Evolutionary conservation across 352 stramenopile species (phyloP), one percentile per base, ranked within the genome.

Genomic region (Aphanomyces cochlioides): DNA sequence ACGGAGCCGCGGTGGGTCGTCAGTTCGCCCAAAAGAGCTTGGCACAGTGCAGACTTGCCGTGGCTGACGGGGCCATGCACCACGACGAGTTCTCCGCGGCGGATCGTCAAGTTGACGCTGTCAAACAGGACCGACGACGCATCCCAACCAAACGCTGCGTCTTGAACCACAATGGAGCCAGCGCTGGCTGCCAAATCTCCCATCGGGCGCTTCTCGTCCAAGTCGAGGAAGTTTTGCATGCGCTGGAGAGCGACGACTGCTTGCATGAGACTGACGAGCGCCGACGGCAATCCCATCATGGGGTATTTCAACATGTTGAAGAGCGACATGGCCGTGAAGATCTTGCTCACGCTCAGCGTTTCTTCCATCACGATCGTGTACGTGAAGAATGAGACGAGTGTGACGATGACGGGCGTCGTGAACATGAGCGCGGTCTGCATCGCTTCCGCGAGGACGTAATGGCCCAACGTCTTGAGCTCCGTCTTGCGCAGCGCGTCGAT

Each of bases 301-400:
- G 97, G 97, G 80, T 99, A 99, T 36, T 96, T 88, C 10, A 99
- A 79, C 53, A 99, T 90, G 67, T 98, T 96, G 77, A 99, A 98
- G 7, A 99, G 74, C 17, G 96, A 89, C 15, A 99, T 77, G 10
- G 95, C 83, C 4, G 96, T 98, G 50, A 99, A 88, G 39, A 94
- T 95, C 59, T 82, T 90, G 5, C 89, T 86, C 5, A 98, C 96
- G 37, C 96, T 93, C 36, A 99, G 73, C 36, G 85, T 79, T 67
- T 99, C 80, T 36, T 95, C 95, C 8, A 85, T 72, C 53, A 86
- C 56, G 47, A 79, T 73, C 19, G 86, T 79, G 57, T 95, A 96
- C 0, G 81, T 79, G 19, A 78, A 75, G 69, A 99, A 99, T 3
- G 90, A 96, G 5, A 80, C 77, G 21, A 98, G 73, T 3, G 91